phyloP scores from a whole-genome alignment of 2,329 filamentous ascomycete species.

The Xylariaceae sp. region DNA sequence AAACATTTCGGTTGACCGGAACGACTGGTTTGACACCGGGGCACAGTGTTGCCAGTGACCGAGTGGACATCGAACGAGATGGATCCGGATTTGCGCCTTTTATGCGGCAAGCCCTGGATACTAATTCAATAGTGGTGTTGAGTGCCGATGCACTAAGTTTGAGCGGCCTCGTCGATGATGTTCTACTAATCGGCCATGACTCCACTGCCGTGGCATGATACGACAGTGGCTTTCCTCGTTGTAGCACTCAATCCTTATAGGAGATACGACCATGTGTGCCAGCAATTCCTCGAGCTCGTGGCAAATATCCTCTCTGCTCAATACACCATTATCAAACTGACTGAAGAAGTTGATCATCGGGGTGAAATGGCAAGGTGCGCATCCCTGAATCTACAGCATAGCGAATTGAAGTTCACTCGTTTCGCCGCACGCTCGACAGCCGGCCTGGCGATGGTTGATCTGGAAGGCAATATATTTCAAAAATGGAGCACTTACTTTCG shows the following conservation, averaged over 20 bases:
- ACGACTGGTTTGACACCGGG: conserved; percentile 17
- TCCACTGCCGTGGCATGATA: conserved; percentile 19
- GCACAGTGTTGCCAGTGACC: conserved; percentile 15
- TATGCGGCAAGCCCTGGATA: conserved; percentile 20
- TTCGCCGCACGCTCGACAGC: conserved; percentile 28
- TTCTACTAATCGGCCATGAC: conserved; percentile 22
- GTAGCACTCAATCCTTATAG: conserved; percentile 26
- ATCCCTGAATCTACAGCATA: conserved; percentile 20
- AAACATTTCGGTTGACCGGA: conserved; percentile 18
- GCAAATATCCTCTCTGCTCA: conserved; percentile 23
- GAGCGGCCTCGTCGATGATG: conserved; percentile 17
- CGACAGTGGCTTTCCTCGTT: conserved; percentile 22
- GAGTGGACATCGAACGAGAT: conserved; percentile 19
- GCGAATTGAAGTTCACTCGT: conserved; percentile 24
- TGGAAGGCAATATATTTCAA: conserved; percentile 19
- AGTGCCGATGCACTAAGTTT: conserved; percentile 18
- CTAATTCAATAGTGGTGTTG: conserved; percentile 17
- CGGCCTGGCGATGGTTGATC: conserved; percentile 23
- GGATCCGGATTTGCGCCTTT: conserved; percentile 22
- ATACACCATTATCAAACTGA: conserved; percentile 19
- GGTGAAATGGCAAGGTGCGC: conserved; percentile 24
- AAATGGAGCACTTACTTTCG: no score
- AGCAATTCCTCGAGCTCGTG: conserved; percentile 22
- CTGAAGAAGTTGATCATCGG: conserved; percentile 23
- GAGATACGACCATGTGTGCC: conserved; percentile 19